Conservation (phyloP, 495 filamentous ascomycete species). For the Schizothecium vesticola region DNA sequence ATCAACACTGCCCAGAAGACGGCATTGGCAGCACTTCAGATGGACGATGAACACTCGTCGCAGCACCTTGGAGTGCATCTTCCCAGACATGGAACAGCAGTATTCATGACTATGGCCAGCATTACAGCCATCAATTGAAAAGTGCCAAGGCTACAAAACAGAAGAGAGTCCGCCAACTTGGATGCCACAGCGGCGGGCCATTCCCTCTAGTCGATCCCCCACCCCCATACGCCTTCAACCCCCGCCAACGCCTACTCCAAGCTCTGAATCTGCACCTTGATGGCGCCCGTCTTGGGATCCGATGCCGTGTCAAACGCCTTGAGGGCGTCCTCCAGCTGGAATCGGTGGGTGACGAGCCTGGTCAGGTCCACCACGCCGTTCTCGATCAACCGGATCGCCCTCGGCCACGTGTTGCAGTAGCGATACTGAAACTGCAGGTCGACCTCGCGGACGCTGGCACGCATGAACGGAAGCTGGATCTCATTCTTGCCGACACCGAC, state of each 20-base stretch:
- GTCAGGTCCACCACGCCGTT: conserved; percentile 74
- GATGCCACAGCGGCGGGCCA: not conserved
- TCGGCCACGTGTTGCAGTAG: conserved; percentile 92
- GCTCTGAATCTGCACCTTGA: conserved; percentile 89
- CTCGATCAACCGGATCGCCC: conserved; percentile 80
- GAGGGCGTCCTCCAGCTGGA: conserved; percentile 75
- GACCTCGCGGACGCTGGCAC: conserved; percentile 81
- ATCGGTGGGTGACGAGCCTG: conserved; percentile 83
- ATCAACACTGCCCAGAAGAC: not conserved
- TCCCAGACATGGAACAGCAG: not conserved
- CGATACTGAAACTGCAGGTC: conserved; percentile 95
- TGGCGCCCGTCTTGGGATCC: conserved; percentile 84
- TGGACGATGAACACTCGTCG: not conserved
- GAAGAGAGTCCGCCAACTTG: not conserved
- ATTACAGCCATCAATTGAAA: not conserved
- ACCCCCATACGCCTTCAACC: not conserved
- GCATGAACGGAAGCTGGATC: conserved; percentile 92
- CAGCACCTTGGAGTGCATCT: not conserved
- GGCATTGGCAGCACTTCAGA: not conserved
- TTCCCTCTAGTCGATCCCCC: not conserved
- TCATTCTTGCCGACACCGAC: conserved; percentile 92
- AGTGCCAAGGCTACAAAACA: not conserved
- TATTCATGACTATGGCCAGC: not conserved
- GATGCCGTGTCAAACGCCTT: conserved; percentile 84
- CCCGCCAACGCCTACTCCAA: conserved; percentile 26